Conservation (phyloP, 805 yeast species). For the Metschnikowia proteae region DNA sequence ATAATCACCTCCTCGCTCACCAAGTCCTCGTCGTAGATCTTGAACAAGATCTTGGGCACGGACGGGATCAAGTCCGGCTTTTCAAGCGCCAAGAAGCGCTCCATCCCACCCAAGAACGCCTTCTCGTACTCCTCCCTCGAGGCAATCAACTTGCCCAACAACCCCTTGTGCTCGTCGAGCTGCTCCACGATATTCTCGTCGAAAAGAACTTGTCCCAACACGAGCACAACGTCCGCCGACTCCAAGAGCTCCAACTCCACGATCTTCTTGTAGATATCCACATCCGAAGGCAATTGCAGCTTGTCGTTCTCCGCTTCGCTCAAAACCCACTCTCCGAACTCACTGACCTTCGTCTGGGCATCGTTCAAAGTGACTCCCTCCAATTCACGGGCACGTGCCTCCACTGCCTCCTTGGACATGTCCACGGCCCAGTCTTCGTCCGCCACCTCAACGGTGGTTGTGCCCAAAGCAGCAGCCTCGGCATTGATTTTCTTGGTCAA, state of each 20-base stretch:
- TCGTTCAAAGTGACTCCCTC: slow-evolving; percentile 57
- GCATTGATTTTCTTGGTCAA: slow-evolving; percentile 77
- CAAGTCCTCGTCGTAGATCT: slow-evolving; percentile 78
- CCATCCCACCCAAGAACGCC: slow-evolving; percentile 93
- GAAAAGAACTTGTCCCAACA: slow-evolving; percentile 85
- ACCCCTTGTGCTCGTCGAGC: slow-evolving; percentile 73
- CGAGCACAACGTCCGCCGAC: slow-evolving; percentile 79
- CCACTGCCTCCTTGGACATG: slow-evolving; percentile 93
- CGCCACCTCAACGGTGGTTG: slow-evolving; percentile 55
- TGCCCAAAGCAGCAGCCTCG: slow-evolving; percentile 67
- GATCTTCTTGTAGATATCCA: slow-evolving; percentile 90
- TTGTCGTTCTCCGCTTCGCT: slow-evolving; percentile 48
- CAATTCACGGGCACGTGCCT: slow-evolving; percentile 83
- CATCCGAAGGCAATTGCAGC: slow-evolving; percentile 68
- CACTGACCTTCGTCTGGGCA: slow-evolving; percentile 54
- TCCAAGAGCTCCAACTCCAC: slow-evolving; percentile 68
- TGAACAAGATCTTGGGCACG: slow-evolving; percentile 79
- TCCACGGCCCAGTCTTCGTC: slow-evolving; percentile 98
- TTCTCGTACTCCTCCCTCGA: slow-evolving; percentile 65
- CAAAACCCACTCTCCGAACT: slow-evolving; percentile 87
- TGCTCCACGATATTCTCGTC: slow-evolving; percentile 72
- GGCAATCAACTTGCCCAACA: slow-evolving; percentile 72
- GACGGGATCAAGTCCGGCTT: slow-evolving; percentile 63
- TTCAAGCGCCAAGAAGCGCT: slow-evolving; percentile 83
- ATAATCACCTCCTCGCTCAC: slow-evolving; percentile 76